Evolutionary conservation across 1,284 basidiomycete species (phyloP).

Genomic region (Cronartium quercuum): DNA sequence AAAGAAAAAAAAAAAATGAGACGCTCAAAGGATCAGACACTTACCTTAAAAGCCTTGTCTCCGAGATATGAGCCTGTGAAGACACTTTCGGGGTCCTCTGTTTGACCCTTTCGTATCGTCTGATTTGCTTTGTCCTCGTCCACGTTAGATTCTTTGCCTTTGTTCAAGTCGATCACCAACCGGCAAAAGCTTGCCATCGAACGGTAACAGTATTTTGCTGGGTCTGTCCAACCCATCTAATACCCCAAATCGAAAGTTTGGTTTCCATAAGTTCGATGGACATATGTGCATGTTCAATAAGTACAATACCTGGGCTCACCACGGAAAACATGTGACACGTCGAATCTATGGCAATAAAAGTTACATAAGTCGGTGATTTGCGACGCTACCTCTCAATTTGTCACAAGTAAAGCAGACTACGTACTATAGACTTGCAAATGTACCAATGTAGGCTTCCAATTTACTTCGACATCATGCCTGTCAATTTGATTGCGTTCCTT

Average conservation of each 20-base stretch:
- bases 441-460: slow-evolving; percentile 65
- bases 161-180: slow-evolving; percentile 45
- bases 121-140: neutral
- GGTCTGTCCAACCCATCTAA: slow-evolving; percentile 51
- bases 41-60: neutral
- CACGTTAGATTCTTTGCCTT: neutral
- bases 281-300: too few species aligned
- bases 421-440: slow-evolving; percentile 68
- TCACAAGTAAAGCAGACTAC: neutral
- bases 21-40: slow-evolving; percentile 5
- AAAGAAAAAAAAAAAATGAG: neutral
- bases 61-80: neutral
- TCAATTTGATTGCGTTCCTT: slow-evolving; percentile 48
- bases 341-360: neutral
- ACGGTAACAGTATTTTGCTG: slow-evolving; percentile 50
- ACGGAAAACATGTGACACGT: slow-evolving; percentile 17
- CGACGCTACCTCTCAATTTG: too few species aligned
- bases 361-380: neutral
- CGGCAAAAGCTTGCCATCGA: slow-evolving; percentile 49
- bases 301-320: neutral
- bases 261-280: neutral
- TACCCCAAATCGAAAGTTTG: slow-evolving; percentile 51
- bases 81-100: neutral
- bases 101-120: neutral
- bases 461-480: slow-evolving; percentile 42